Conservation (phyloP, 371 early-diverging fungal species). For the Sporodiniella umbellata region DNA sequence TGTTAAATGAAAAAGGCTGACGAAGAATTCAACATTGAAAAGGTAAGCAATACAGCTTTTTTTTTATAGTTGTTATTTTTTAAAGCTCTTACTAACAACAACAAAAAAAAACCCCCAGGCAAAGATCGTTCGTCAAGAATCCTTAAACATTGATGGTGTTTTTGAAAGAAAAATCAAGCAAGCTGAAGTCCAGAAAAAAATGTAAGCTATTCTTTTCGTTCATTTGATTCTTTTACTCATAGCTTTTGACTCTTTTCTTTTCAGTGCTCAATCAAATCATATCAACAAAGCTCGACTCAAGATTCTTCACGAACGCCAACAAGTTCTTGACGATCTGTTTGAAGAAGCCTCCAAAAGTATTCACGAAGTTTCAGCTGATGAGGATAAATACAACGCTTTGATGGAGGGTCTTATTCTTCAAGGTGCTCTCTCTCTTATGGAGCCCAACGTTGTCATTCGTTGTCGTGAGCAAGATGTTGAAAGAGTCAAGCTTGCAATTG, state of each 20-base stretch:
- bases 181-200: conserved; percentile 86
- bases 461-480: conserved; percentile 74
- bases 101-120: conserved; percentile 46
- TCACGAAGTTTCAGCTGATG: conserved; percentile 52
- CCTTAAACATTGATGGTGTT: conserved; percentile 82
- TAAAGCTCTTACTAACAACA: neutral
- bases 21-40: conserved; percentile 99
- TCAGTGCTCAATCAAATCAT: conserved; percentile 91
- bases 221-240: conserved; percentile 1
- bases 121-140: conserved; percentile 90
- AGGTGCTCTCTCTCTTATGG: conserved; percentile 84
- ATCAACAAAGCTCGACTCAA: conserved; percentile 93
- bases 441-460: conserved; percentile 65
- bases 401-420: conserved; percentile 76
- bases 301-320: conserved; percentile 86
- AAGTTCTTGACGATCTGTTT: conserved; percentile 78
- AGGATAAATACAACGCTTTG: conserved; percentile 54
- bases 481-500: conserved; percentile 58
- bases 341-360: conserved; percentile 58
- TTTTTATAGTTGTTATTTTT: neutral
- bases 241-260: neutral
- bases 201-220: conserved; percentile 49
- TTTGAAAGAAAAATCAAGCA: conserved; percentile 91
- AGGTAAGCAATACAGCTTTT: conserved; percentile 53
- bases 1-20: conserved; percentile 63